These are phyloP conservation scores for Plectosphaerella sp. DNA, from an alignment of 2,329 filamentous ascomycete species.

Conservation along the genomic window DNA sequence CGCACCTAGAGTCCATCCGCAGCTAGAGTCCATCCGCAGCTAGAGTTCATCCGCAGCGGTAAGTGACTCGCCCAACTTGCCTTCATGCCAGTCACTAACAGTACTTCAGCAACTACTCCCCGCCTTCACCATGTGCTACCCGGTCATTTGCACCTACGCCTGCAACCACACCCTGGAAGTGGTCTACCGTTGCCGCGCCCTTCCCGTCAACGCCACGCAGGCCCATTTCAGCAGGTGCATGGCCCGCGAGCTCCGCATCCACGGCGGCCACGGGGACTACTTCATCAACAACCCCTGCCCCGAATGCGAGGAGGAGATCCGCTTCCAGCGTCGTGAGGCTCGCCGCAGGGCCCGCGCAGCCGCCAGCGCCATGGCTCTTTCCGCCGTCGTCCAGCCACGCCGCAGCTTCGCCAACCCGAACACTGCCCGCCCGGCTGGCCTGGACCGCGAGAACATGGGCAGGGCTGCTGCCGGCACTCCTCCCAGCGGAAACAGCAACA, in stretches of 20 bases:
- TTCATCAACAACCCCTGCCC: constrained; percentile 10
- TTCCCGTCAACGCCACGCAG: background rate
- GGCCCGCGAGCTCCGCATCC: background rate
- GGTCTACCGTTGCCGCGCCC: constrained; percentile 7
- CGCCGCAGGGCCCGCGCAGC: background rate
- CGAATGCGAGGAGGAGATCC: constrained; percentile 6
- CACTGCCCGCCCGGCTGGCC: background rate
- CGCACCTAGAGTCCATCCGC: no score
- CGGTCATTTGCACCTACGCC: constrained; percentile 12
- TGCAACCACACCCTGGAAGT: constrained; percentile 9
- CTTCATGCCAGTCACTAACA: no score
- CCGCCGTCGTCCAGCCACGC: background rate
- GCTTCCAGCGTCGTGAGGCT: background rate
- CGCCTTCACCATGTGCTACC: constrained; percentile 8
- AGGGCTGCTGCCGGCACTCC: no score
- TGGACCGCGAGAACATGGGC: no score
- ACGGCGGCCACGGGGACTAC: constrained; percentile 1
- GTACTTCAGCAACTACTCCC: no score
- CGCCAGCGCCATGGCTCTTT: constrained; percentile 5
- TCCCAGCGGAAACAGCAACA: no score
- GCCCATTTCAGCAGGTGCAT: background rate
- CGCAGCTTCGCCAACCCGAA: background rate
- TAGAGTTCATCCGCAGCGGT: no score
- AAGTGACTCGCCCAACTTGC: no score
- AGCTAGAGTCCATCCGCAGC: no score